phyloP scores from a whole-genome alignment of 1,139 yeast genomes.

The Candida anutae region DNA sequence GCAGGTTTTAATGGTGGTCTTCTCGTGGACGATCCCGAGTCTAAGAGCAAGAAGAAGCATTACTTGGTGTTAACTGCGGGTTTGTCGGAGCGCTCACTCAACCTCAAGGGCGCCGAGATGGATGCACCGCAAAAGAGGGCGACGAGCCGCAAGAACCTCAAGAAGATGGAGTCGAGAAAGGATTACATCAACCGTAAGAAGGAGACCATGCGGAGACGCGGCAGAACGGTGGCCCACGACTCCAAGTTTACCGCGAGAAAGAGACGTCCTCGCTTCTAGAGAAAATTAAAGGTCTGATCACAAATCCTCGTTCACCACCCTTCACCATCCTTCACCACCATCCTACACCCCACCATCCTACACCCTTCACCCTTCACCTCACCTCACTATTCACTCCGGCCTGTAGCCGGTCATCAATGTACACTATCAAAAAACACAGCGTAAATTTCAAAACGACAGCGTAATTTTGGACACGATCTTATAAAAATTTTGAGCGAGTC shows the following conservation, averaged over 20 bases:
- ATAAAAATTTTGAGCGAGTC: too few species aligned
- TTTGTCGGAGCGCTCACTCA: slow-evolving; percentile 56
- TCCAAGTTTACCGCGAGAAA: slow-evolving; percentile 91
- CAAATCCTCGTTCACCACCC: too few species aligned
- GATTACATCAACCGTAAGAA: slow-evolving; percentile 86
- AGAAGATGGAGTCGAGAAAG: slow-evolving; percentile 63
- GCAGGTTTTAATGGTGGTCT: slow-evolving; percentile 97
- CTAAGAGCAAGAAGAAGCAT: slow-evolving; percentile 83
- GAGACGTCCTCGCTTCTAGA: slow-evolving; percentile 83
- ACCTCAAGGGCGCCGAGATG: slow-evolving; percentile 74
- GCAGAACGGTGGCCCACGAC: slow-evolving; percentile 81
- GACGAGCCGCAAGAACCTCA: slow-evolving; percentile 43
- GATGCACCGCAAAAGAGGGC: slow-evolving; percentile 49
- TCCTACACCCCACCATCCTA: too few species aligned
- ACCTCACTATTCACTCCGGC: too few species aligned
- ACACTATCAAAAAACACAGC: too few species aligned
- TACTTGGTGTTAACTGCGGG: slow-evolving; percentile 91
- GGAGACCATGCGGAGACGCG: slow-evolving; percentile 87
- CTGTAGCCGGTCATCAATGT: too few species aligned
- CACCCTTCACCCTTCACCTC: too few species aligned
- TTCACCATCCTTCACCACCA: too few species aligned
- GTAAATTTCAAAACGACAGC: too few species aligned
- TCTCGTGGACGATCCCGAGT: slow-evolving; percentile 88
- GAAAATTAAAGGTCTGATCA: too few species aligned
- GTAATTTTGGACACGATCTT: too few species aligned